Evolutionary conservation across 768 basidiomycete species (phyloP).

Genomic region (Auricularia cornea): DNA sequence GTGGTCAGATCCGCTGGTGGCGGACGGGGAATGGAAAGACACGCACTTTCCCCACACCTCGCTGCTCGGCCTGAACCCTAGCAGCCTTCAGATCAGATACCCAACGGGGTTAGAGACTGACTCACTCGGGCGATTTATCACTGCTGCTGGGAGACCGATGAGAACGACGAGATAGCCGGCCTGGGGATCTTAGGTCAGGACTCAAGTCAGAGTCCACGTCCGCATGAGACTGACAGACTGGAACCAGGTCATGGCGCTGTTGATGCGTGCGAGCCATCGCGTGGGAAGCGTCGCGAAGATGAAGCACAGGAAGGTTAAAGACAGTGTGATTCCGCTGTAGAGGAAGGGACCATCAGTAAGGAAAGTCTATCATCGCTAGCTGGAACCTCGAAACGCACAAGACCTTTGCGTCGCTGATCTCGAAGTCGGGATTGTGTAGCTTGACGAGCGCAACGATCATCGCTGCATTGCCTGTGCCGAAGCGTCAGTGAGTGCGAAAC

Average conservation of each 20-base stretch:
- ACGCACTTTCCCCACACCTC: conserved; percentile 2
- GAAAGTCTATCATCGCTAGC: neutral
- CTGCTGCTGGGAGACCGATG: conserved; percentile 5
- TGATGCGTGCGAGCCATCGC: conserved; percentile 6
- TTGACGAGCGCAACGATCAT: conserved; percentile 6
- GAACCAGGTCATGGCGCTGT: conserved; percentile 3
- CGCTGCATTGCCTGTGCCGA: conserved; percentile 1
- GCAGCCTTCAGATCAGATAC: neutral
- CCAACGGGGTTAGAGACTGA: neutral
- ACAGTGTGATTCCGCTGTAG: neutral
- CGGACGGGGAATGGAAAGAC: too few relatives aligned
- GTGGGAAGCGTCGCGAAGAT: conserved; percentile 6
- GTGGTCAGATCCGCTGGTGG: neutral
- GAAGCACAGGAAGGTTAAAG: conserved; percentile 2
- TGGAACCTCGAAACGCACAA: neutral
- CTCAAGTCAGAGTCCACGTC: neutral
- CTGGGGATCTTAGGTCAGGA: neutral
- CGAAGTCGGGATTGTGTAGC: conserved; percentile 6
- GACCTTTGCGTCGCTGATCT: conserved; percentile 1
- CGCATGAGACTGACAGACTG: neutral
- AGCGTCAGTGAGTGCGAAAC: neutral
- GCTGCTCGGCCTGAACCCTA: neutral
- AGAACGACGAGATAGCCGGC: conserved; percentile 3
- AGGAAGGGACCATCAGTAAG: neutral
- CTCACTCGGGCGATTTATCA: neutral